phyloP scores from a whole-genome alignment of 305 asterid genomes.

The Solanum hybrid region DNA sequence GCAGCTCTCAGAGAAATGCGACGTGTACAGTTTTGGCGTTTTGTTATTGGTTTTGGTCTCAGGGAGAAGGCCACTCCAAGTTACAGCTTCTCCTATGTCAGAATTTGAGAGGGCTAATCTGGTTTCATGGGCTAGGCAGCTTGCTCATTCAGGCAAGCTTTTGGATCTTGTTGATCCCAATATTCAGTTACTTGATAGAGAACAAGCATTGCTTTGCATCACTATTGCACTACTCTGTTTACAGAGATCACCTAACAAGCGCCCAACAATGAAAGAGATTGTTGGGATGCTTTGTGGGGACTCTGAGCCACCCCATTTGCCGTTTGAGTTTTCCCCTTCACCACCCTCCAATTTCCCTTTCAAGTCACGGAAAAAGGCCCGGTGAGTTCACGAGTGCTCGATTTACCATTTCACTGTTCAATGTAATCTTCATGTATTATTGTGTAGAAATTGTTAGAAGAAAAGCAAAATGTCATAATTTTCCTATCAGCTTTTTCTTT shows the following conservation, averaged over 20 bases:
- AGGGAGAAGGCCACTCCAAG: conserved; percentile 85
- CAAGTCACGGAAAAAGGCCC: conserved; percentile 53
- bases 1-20: conserved; percentile 58
- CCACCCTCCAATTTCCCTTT: conserved; percentile 70
- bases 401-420: conserved; percentile 1
- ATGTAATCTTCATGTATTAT: conserved; percentile 5
- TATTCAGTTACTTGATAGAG: conserved; percentile 40
- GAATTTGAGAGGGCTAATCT: conserved; percentile 87
- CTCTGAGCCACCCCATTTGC: conserved; percentile 74
- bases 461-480: conserved; percentile 6
- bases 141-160: conserved; percentile 64
- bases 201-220: conserved; percentile 56
- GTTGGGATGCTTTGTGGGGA: conserved; percentile 75
- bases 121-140: conserved; percentile 81
- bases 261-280: conserved; percentile 65
- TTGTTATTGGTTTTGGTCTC: conserved; percentile 60
- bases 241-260: conserved; percentile 64
- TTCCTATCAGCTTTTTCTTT: conserved; percentile 3
- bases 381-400: conserved; percentile 22
- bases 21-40: conserved; percentile 82
- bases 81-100: conserved; percentile 85
- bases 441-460: conserved; percentile 12
- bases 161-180: conserved; percentile 73
- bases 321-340: conserved; percentile 85
- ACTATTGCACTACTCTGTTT: conserved; percentile 75